Evolutionary conservation across 2,329 filamentous ascomycete genomes (phyloP).

Genomic region (Nigrograna mackinnonii): DNA sequence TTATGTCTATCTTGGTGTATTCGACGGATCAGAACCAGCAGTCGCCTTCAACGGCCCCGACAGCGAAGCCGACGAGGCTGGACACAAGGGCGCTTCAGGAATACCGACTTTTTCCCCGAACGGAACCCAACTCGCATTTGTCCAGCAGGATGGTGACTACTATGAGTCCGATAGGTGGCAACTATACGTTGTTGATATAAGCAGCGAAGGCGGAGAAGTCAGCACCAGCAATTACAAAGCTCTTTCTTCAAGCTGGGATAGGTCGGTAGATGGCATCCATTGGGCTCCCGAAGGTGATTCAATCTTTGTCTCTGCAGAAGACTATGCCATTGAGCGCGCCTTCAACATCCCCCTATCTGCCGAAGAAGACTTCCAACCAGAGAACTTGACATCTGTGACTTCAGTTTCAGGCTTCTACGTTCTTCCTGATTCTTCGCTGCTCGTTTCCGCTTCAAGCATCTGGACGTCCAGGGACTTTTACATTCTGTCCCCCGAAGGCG

Average conservation of each 20-base stretch:
- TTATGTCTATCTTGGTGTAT: slow-evolving; percentile 74
- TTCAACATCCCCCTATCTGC: slow-evolving; percentile 65
- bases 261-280: slow-evolving; percentile 28
- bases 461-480: slow-evolving; percentile 40
- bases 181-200: slow-evolving; percentile 37
- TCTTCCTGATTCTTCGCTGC: slow-evolving; percentile 61
- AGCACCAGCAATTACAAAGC: slow-evolving; percentile 33
- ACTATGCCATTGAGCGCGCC: slow-evolving; percentile 47
- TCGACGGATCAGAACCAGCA: slow-evolving; percentile 59
- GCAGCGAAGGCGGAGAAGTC: slow-evolving; percentile 17
- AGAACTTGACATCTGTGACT: slow-evolving; percentile 48
- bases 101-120: slow-evolving; percentile 75
- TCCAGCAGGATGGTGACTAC: slow-evolving; percentile 64
- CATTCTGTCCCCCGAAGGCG: slow-evolving; percentile 23
- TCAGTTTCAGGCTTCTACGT: slow-evolving; percentile 50
- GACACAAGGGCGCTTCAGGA: slow-evolving; percentile 66
- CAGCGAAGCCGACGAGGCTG: slow-evolving; percentile 32
- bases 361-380: slow-evolving; percentile 49
- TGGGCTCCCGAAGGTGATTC: slow-evolving; percentile 37
- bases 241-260: slow-evolving; percentile 32
- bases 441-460: slow-evolving; percentile 32
- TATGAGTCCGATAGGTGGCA: slow-evolving; percentile 83
- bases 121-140: slow-evolving; percentile 74
- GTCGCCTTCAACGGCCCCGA: slow-evolving; percentile 37
- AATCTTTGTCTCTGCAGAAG: slow-evolving; percentile 36